Conservation (phyloP, 345 rosid species). For the Brassica incana region DNA sequence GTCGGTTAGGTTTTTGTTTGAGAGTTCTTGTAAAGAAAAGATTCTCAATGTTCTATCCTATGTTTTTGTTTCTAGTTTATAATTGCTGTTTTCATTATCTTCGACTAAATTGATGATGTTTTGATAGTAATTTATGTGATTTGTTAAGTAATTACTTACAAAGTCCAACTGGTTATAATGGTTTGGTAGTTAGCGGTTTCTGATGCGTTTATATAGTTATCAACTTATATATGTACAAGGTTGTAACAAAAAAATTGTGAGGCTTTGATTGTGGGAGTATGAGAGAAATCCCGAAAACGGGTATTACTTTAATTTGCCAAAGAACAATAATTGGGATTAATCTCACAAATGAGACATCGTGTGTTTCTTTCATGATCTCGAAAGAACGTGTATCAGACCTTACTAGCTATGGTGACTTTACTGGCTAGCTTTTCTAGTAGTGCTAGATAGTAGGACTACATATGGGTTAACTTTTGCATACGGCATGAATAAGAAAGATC, state of each 20-base stretch:
- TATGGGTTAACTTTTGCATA: background rate
- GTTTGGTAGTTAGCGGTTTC: slow-evolving; percentile 8
- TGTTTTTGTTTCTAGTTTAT: slow-evolving; percentile 6
- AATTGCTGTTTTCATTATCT: background rate
- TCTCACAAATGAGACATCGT: background rate
- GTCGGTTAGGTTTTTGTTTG: slow-evolving; percentile 11
- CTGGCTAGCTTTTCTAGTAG: background rate
- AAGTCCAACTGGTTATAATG: background rate
- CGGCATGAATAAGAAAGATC: background rate
- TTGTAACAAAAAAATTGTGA: background rate
- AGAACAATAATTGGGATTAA: background rate
- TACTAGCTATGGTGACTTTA: background rate
- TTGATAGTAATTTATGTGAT: slow-evolving; percentile 1
- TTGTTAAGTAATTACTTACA: background rate
- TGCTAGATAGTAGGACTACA: background rate
- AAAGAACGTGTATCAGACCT: background rate
- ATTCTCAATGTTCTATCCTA: slow-evolving; percentile 10
- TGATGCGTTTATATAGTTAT: background rate
- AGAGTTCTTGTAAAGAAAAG: slow-evolving; percentile 33
- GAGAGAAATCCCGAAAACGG: background rate
- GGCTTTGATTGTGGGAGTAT: background rate
- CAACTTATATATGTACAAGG: background rate
- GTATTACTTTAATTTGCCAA: background rate
- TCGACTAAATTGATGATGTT: slow-evolving; percentile 14
- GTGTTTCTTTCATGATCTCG: background rate